phyloP scores from a whole-genome alignment of 2,329 filamentous ascomycete genomes.

The Penicillium sp. region DNA sequence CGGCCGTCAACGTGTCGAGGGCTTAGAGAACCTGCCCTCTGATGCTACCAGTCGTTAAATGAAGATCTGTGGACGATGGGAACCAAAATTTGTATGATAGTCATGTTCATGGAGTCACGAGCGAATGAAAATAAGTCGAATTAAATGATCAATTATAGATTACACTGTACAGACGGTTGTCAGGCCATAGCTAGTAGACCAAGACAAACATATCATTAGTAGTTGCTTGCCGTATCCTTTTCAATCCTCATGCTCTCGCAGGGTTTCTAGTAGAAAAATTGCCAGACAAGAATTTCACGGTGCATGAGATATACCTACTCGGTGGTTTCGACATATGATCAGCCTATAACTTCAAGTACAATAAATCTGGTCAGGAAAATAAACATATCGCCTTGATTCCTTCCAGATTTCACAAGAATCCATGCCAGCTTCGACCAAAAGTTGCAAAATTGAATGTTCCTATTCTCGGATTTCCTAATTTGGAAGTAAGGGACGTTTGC shows the following conservation, averaged over 20 bases:
- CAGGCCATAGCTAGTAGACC: neutral
- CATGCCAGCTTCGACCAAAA: neutral
- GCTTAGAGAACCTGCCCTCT: conserved; percentile 59
- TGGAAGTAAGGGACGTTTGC: conserved; percentile 13
- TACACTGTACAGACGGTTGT: no score
- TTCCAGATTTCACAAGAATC: neutral
- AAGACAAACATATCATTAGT: neutral
- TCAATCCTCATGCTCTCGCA: neutral
- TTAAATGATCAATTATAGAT: neutral
- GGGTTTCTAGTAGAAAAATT: neutral
- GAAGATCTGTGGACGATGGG: conserved; percentile 34
- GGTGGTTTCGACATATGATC: neutral
- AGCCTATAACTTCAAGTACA: neutral
- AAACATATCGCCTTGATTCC: neutral
- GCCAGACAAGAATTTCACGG: no score
- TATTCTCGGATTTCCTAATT: conserved; percentile 2
- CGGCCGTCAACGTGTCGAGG: conserved; percentile 66
- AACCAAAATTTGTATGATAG: conserved; percentile 26
- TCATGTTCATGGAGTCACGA: conserved; percentile 23
- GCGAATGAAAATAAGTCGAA: conserved; percentile 16
- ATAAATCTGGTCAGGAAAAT: no score
- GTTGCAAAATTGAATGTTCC: neutral
- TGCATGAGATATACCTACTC: no score
- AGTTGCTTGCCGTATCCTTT: no score
- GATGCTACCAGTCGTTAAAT: conserved; percentile 60